Evolutionary conservation across 495 filamentous ascomycete genomes (phyloP).

Genomic region (Penicillium lagena): DNA sequence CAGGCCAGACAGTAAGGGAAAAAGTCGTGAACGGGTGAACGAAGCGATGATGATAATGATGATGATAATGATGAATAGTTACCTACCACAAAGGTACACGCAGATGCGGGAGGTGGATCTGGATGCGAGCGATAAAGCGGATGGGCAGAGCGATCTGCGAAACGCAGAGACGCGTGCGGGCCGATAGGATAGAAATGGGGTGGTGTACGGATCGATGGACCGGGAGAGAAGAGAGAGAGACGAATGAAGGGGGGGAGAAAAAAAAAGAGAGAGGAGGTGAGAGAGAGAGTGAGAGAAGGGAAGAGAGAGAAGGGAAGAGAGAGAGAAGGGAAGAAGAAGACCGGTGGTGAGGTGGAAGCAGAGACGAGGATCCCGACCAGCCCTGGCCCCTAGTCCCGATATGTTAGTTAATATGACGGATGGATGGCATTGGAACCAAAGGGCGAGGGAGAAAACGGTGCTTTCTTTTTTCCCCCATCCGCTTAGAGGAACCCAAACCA

Average conservation of each 20-base stretch:
- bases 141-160: neutral
- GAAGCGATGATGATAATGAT: neutral
- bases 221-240: neutral
- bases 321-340: slow-evolving; percentile 14
- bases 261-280: slow-evolving; percentile 7
- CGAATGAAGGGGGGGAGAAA: slow-evolving; percentile 5
- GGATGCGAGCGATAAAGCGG: neutral
- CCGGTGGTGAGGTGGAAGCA: slow-evolving; percentile 16
- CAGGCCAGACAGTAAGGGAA: slow-evolving; percentile 2
- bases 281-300: slow-evolving; percentile 10
- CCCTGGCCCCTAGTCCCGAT: slow-evolving; percentile 39
- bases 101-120: neutral
- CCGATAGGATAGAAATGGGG: too few species aligned
- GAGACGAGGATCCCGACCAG: slow-evolving; percentile 33
- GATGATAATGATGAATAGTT: too few species aligned
- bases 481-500: too few species aligned
- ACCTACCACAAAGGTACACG: too few species aligned
- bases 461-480: too few species aligned
- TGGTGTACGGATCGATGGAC: too few species aligned
- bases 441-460: slow-evolving; percentile 11
- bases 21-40: slow-evolving; percentile 5
- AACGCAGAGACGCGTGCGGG: neutral
- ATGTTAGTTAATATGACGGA: slow-evolving; percentile 47
- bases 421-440: slow-evolving; percentile 34
- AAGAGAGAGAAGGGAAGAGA: slow-evolving; percentile 10